Percentiles rank a stretch among this genome's conserved stretches.
Evolutionary conservation across 192 early-diverging fungal species (phyloP).

Genomic region (Entomortierella lignicola): DNA sequence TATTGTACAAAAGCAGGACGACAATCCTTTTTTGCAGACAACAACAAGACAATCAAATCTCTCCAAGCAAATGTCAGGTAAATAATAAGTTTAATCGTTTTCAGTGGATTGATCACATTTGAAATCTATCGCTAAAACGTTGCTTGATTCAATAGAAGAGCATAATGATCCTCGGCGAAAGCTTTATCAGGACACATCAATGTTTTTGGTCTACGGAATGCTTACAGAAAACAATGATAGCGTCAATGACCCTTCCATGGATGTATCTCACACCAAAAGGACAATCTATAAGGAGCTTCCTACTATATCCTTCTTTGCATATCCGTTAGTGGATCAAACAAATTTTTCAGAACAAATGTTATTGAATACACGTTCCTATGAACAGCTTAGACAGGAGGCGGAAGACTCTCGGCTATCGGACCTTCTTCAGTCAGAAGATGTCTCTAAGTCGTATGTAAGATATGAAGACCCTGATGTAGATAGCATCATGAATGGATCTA

Average conservation of each 20-base stretch:
- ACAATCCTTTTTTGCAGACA: slow-evolving; percentile 39
- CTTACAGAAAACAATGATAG: slow-evolving; percentile 7
- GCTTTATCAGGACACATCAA: slow-evolving; percentile 20
- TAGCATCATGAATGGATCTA: slow-evolving; percentile 41
- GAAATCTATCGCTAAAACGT: too few relatives aligned
- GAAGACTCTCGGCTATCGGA: background rate
- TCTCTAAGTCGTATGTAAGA: background rate
- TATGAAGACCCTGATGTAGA: slow-evolving; percentile 29
- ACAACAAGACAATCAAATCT: background rate
- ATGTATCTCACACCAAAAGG: background rate
- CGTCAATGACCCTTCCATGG: background rate
- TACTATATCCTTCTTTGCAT: slow-evolving; percentile 25
- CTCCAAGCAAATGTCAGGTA: slow-evolving; percentile 1
- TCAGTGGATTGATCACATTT: too few relatives aligned
- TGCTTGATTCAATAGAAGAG: background rate
- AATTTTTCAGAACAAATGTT: slow-evolving; percentile 14
- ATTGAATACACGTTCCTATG: slow-evolving; percentile 17
- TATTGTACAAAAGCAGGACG: slow-evolving; percentile 6
- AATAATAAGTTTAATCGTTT: background rate
- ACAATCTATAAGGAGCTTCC: background rate
- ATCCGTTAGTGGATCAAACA: slow-evolving; percentile 26
- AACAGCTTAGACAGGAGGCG: slow-evolving; percentile 5
- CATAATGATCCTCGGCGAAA: background rate
- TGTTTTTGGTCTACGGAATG: slow-evolving; percentile 38
- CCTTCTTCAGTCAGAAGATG: background rate